Evolutionary conservation across 495 filamentous ascomycete species (phyloP).

Genomic region (Monascus purpureus): DNA sequence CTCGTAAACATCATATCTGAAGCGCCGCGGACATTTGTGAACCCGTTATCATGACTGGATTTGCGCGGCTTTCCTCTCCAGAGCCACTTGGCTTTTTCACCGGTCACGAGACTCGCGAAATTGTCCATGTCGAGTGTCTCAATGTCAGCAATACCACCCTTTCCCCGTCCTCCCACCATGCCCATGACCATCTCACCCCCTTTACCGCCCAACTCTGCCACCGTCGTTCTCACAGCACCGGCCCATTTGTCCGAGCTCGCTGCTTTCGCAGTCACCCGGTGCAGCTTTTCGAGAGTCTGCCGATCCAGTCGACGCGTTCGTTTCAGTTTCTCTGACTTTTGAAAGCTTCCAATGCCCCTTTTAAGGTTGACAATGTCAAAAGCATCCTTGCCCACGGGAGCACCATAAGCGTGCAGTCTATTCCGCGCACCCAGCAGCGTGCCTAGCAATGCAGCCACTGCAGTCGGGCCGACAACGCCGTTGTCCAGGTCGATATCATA

Average conservation of each 20-base stretch:
- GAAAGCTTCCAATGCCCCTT: constrained; percentile 72
- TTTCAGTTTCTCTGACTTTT: constrained; percentile 72
- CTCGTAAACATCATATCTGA: constrained; percentile 51
- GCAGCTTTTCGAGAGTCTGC: constrained; percentile 67
- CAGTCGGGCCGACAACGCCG: constrained; percentile 82
- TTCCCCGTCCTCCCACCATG: constrained; percentile 79
- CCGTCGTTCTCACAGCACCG: constrained; percentile 86
- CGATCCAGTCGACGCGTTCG: constrained; percentile 68
- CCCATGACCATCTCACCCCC: constrained; percentile 86
- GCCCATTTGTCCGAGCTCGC: constrained; percentile 71
- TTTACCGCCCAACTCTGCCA: constrained; percentile 91
- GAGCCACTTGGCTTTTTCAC: constrained; percentile 77
- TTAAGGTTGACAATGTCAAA: constrained; percentile 77
- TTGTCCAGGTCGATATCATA: constrained; percentile 88
- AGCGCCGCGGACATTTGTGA: constrained; percentile 36
- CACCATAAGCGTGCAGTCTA: constrained; percentile 64
- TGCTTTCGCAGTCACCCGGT: constrained; percentile 71
- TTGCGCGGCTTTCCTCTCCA: constrained; percentile 83
- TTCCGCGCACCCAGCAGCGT: constrained; percentile 83
- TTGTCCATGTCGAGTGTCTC: constrained; percentile 82
- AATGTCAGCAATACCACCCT: constrained; percentile 78
- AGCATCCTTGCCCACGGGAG: constrained; percentile 78
- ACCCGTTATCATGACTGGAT: constrained; percentile 34
- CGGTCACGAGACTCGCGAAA: constrained; percentile 61
- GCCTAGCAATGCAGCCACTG: constrained; percentile 76